Evolutionary conservation across 2,329 filamentous ascomycete species (phyloP), one percentile per base, ranked within the genome.

Genomic region (Albifimbria verrucaria): DNA sequence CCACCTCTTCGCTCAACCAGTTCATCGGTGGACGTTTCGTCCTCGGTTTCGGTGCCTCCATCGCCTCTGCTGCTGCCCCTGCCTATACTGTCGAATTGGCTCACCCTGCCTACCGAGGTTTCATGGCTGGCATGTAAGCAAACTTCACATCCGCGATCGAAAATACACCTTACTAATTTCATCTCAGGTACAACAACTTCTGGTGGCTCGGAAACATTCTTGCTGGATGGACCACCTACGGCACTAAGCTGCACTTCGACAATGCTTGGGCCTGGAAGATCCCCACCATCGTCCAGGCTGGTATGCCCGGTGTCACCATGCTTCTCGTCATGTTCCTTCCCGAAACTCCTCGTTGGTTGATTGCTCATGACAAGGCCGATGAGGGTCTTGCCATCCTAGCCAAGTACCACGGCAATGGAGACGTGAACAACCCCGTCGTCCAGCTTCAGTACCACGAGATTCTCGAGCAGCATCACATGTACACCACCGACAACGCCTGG

Each of bases 21-120:
- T 85, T 86, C 63, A 80, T 85, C 63, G 80, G 70, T 3, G 77
- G 78, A 5, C 69, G 79, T 22, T 80, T 81, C 57, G 59, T 82
- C 7, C 72, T 82, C 5, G 79, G 79, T 1, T 80, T 81, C 47
- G 84, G 84, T 24, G 82, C 83, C 26, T 76, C 80, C 6, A 81
- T 87, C 50, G 79, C 80, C 3, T 78, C 79, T 2, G 78, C 80
- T 9, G 82, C 83, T 3, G 83, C 78, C 0, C 84, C 84, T 0
- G 78, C 82, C 6, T 87, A 86, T 62, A 79, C 80, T 3, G 81
- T 83, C 43, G 85, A 88, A 62, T 75, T 86, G 41, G 77, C 82
- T 0, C 85, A 87, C 59, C 85, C 85, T 1, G 77, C 79, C 2
- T 85, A 82, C 65, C 76, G 85, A 57, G 83, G 82, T 21, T 72